Evolutionary conservation across 345 rosid species (phyloP).

Genomic region (Corymbia maculata): DNA sequence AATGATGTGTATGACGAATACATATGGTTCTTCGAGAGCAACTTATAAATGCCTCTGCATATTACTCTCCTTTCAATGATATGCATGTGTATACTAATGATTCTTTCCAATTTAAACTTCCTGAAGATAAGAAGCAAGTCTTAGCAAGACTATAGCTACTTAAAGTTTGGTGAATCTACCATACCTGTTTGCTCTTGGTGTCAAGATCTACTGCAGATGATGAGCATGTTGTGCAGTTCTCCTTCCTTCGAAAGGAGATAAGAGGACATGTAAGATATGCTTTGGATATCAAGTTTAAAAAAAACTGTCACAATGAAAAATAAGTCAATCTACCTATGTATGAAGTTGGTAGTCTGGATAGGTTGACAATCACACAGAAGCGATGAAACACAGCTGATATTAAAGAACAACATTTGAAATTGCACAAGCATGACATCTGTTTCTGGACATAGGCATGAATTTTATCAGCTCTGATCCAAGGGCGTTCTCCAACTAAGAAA

Average conservation of each 20-base stretch:
- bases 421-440: neutral
- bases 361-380: neutral
- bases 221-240: slow-evolving; percentile 19
- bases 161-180: neutral
- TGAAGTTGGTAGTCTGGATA: neutral
- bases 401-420: neutral
- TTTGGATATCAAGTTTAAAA: neutral
- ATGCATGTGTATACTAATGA: neutral
- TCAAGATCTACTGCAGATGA: slow-evolving; percentile 11
- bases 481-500: neutral
- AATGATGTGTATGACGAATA: neutral
- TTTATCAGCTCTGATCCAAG: neutral
- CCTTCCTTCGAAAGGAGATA: slow-evolving; percentile 18
- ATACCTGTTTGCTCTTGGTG: slow-evolving; percentile 43
- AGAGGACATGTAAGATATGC: neutral
- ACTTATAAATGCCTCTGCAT: neutral
- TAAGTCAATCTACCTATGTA: neutral
- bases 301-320: neutral
- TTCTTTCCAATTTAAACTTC: neutral
- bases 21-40: neutral
- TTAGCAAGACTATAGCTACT: neutral
- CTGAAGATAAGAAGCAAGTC: neutral
- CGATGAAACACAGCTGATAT: neutral
- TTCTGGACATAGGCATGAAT: neutral
- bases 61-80: neutral